Evolutionary conservation across 352 stramenopile species (phyloP).

Genomic region (Phytophthora nicotianae): DNA sequence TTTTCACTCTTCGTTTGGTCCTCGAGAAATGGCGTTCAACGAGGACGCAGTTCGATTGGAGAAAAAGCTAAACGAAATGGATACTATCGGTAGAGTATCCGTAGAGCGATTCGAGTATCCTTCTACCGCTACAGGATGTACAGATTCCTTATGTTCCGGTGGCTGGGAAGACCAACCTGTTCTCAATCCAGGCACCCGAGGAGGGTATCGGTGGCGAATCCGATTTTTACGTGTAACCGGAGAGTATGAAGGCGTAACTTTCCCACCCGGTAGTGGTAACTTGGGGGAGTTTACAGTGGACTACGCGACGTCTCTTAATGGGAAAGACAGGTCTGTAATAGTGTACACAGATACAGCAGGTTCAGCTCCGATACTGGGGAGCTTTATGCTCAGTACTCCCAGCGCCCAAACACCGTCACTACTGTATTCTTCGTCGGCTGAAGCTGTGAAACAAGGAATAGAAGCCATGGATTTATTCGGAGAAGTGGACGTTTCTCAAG

Average conservation of each 20-base stretch:
- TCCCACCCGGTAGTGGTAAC: slow-evolving; percentile 79
- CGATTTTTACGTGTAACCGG: slow-evolving; percentile 78
- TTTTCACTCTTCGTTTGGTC: slow-evolving; percentile 79
- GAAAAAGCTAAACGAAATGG: slow-evolving; percentile 96
- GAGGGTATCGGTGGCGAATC: slow-evolving; percentile 80
- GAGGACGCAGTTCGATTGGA: slow-evolving; percentile 85
- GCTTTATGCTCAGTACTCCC: slow-evolving; percentile 54
- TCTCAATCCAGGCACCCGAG: slow-evolving; percentile 70
- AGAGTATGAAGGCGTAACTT: slow-evolving; percentile 73
- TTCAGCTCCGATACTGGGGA: slow-evolving; percentile 53
- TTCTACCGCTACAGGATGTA: slow-evolving; percentile 62
- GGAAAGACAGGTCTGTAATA: slow-evolving; percentile 54
- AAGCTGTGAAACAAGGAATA: slow-evolving; percentile 73
- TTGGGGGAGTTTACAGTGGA: slow-evolving; percentile 51
- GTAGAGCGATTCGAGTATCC: slow-evolving; percentile 92
- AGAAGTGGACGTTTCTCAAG: slow-evolving; percentile 66
- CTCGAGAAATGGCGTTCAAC: slow-evolving; percentile 86
- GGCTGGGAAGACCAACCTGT: slow-evolving; percentile 92
- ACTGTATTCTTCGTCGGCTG: slow-evolving; percentile 59
- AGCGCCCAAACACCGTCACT: slow-evolving; percentile 51
- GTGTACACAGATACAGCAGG: slow-evolving; percentile 60
- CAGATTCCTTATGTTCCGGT: slow-evolving; percentile 63
- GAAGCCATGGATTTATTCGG: slow-evolving; percentile 80
- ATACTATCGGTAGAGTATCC: slow-evolving; percentile 90
- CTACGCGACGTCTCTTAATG: slow-evolving; percentile 43